Evolutionary conservation across 2,329 filamentous ascomycete species (phyloP).

Genomic region (Botrytis byssoidea): DNA sequence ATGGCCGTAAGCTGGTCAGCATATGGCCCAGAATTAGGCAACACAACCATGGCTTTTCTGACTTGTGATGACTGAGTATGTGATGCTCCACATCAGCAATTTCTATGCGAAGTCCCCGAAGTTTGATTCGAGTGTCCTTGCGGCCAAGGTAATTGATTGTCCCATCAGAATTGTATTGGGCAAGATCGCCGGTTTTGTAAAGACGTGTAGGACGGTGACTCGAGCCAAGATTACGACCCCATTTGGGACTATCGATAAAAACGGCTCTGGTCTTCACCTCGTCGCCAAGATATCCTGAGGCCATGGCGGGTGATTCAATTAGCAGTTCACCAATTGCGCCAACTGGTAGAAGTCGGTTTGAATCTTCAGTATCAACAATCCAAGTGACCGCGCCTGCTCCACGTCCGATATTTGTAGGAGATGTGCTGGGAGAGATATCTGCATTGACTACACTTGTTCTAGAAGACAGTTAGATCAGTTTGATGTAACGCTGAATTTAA

Average conservation of each 20-base stretch:
- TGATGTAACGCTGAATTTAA: neutral
- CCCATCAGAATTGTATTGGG: conserved; percentile 39
- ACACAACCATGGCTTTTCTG: conserved; percentile 11
- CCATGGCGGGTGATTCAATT: conserved; percentile 42
- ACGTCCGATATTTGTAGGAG: conserved; percentile 26
- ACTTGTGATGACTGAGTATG: conserved; percentile 19
- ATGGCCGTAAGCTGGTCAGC: conserved; percentile 9
- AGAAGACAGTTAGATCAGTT: neutral
- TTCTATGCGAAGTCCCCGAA: conserved; percentile 18
- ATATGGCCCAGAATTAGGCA: conserved; percentile 11
- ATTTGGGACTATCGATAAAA: conserved; percentile 39
- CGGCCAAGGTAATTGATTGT: conserved; percentile 14
- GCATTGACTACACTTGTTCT: conserved; percentile 15
- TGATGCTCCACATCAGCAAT: conserved; percentile 17
- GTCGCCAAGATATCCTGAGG: conserved; percentile 43
- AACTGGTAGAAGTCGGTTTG: conserved; percentile 38
- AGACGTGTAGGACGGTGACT: neutral
- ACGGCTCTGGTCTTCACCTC: conserved; percentile 38
- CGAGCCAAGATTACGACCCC: conserved; percentile 3
- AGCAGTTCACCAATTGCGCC: conserved; percentile 43
- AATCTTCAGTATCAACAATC: conserved; percentile 43
- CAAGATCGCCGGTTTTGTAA: conserved; percentile 56
- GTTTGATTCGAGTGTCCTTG: conserved; percentile 16
- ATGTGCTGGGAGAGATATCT: conserved; percentile 3
- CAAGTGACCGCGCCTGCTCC: conserved; percentile 34